Evolutionary conservation across 2,329 filamentous ascomycete genomes (phyloP), one percentile per base, ranked within the genome.

Genomic region (Curvularia spicifera): DNA sequence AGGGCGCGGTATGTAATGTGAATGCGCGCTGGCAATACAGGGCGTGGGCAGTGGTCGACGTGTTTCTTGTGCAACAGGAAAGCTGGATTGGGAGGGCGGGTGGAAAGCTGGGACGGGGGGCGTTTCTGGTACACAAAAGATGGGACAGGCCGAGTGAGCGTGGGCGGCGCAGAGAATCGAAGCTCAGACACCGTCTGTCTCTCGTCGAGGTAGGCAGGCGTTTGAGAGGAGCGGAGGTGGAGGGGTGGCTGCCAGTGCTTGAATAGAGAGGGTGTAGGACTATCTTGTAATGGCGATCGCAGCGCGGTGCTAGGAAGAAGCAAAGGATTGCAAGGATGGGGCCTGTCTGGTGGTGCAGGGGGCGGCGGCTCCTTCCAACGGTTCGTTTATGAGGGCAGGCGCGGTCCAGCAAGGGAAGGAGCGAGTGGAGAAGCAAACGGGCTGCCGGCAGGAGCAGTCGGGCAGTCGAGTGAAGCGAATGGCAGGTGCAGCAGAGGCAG

Each of bases 311-410:
- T 33, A 60, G 66, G 60, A 65, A 53, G 63, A 64, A 63, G 51
- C 51, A 60, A 50, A 59, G 51, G 61, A 43, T 62, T 66, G 70
- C 72, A 73, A 75, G 74, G 72, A 67, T 71, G 59, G 5, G 64
- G 66, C 69, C 61, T 71, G 68, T 33, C 56, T 56, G 58, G 33
- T 49, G 24, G 26, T 45, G 54, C 53, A 69, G 65, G 70, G 67
- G 64, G 65, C 55, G 57, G 63, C 59, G 60, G 61, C 65, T 56
- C 53, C 53, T 63, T 61, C 63, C 70, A 74, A 73, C 70, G 71
- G 71, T 66, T 58, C 57, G 55, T 59, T 43, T 43, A n/a, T 15
- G 61, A 66, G 59, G 59, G 65, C 45, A 61, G 58, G 62, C 48
- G 66, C 60, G 61, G 56, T 45, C 51, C 65, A 68, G 66, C 66